These are phyloP conservation scores for Leptographium wingfieldii DNA, from an alignment of 2,329 filamentous ascomycete genomes.

Conservation along the genomic window DNA sequence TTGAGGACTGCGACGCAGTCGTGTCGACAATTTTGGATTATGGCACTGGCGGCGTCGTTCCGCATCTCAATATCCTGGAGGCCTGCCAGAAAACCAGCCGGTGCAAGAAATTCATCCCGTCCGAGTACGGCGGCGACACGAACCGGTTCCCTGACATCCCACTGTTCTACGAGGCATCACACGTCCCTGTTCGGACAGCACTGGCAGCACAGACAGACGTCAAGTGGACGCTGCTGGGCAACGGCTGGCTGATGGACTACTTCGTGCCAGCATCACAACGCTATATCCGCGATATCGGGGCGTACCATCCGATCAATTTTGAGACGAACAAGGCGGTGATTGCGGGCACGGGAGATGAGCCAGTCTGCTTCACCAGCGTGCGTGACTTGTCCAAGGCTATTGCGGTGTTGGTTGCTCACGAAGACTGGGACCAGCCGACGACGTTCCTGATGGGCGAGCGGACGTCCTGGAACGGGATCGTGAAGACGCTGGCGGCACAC, in stretches of 20 bases:
- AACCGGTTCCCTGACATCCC: conserved; percentile 1
- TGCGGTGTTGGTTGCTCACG: neutral
- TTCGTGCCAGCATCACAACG: neutral
- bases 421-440: neutral
- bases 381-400: conserved; percentile 2
- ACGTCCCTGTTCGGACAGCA: conserved; percentile 1
- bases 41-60: conserved; percentile 1
- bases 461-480: conserved; percentile 3
- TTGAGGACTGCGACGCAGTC: conserved; percentile 5
- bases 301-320: neutral
- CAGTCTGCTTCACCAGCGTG: conserved; percentile 1
- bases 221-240: conserved; percentile 1
- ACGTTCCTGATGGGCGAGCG: conserved; percentile 1
- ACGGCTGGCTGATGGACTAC: conserved; percentile 8
- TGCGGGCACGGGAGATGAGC: conserved; percentile 2
- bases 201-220: conserved; percentile 4
- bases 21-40: conserved; percentile 2
- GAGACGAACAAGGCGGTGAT: neutral
- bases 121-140: conserved; percentile 2
- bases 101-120: conserved; percentile 3
- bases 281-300: conserved; percentile 4
- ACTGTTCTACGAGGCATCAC: neutral
- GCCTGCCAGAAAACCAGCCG: conserved; percentile 1
- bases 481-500: neutral
- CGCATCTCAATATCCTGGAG: conserved; percentile 3